Evolutionary conservation across 1,284 basidiomycete species (phyloP), one percentile per base, ranked within the genome.

Genomic region (Cystobasidiaceae sp.): DNA sequence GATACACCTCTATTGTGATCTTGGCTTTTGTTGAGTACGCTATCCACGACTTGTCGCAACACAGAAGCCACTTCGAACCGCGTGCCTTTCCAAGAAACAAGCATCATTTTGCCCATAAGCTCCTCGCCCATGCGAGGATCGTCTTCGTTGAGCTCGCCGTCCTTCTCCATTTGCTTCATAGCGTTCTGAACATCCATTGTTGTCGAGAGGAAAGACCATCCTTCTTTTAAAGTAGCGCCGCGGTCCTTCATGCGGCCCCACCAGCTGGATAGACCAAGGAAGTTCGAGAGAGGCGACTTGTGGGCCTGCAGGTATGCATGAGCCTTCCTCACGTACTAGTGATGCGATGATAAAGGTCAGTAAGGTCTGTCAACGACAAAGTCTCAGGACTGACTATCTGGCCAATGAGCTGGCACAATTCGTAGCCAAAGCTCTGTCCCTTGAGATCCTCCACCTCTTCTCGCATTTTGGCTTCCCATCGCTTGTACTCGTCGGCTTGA

Each of bases 401-500:
- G 2, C 90, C 90, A 72, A 93, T 93, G 13, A 72, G 54, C 57
- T 71, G 71, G 54, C 52, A 56, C 7, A 69, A 48, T 67, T 69
- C 62, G 44, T 98, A 86, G 63, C 96, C 96, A 77, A 99, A 99
- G 71, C 91, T 94, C 80, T 99, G 96, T 66, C 97, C 79, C 81
- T 97, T 98, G 74, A 99, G 77, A 79, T 99, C 96, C 70, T 97
- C 92, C 1, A 91, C 92, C 77, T 99, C 96, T 46, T 84, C 81
- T 74, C 79, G 82, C 77, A 97, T 90, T 77, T 82, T 85, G 58
- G 82, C 81, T 76, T 89, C 86, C 74, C 93, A 96, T 19, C 81
- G 81, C 60, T 78, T 77, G 4, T 89, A 90, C 79, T 97, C 93
- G 0, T 86, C 80, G 75, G 97, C 93, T 66, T 88, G 85, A 70